These are phyloP conservation scores for Petunia secreta DNA, from an alignment of 257 asterid genomes.

Conservation along the genomic window DNA sequence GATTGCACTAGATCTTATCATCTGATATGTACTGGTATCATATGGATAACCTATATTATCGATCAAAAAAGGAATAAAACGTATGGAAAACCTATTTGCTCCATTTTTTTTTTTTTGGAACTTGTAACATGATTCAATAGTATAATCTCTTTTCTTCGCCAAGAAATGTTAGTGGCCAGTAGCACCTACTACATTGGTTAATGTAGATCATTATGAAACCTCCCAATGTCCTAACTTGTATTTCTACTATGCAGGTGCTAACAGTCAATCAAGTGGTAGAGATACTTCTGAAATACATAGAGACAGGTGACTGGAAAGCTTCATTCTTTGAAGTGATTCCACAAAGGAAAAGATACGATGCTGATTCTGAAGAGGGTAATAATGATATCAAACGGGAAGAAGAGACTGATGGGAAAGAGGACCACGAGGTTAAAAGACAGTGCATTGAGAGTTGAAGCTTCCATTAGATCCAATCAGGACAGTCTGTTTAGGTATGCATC, in stretches of 20 bases:
- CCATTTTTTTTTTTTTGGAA: neutral
- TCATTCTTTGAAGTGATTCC: constrained; percentile 89
- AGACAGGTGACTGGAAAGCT: constrained; percentile 77
- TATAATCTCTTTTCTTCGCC: neutral
- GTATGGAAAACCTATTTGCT: no score
- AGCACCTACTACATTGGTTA: neutral
- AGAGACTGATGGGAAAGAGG: constrained; percentile 33
- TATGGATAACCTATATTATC: neutral
- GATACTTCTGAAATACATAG: constrained; percentile 82
- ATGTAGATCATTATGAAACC: constrained; percentile 8
- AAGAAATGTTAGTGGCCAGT: neutral
- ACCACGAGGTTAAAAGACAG: constrained; percentile 47
- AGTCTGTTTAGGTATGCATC: neutral
- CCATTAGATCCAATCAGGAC: neutral
- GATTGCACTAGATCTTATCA: neutral
- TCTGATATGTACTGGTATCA: neutral
- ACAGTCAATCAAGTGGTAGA: constrained; percentile 95
- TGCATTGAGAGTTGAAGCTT: constrained; percentile 47
- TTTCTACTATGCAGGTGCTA: constrained; percentile 62
- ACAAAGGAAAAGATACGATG: constrained; percentile 74
- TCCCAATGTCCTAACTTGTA: neutral
- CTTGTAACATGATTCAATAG: neutral
- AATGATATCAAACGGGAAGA: constrained; percentile 42
- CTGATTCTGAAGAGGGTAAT: constrained; percentile 14
- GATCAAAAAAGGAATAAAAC: no score